phyloP scores from a whole-genome alignment of 441 rosid genomes.

The Metrosideros polymorpha region DNA sequence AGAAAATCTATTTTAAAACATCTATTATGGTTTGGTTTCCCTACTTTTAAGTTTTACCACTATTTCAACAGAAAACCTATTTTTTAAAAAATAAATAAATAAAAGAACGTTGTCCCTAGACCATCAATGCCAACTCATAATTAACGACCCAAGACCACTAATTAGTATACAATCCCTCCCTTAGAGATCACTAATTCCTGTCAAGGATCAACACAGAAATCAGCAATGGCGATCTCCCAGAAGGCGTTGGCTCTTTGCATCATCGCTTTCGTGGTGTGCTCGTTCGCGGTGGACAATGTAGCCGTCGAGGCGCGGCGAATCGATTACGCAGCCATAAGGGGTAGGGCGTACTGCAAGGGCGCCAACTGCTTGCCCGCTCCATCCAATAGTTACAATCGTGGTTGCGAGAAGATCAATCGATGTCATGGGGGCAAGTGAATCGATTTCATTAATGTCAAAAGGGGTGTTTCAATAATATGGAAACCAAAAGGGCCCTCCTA shows the following conservation, averaged over 20 bases:
- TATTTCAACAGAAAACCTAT: not conserved
- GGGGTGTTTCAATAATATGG: not conserved
- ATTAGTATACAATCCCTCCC: not conserved
- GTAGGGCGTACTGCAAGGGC: not conserved
- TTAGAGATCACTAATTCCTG: not conserved
- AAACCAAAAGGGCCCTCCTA: not conserved
- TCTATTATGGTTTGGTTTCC: not conserved
- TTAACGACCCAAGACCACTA: not conserved
- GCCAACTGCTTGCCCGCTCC: not conserved
- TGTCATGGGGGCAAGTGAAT: not conserved
- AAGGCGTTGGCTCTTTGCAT: not conserved
- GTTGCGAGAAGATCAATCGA: not conserved
- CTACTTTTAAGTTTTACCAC: not conserved
- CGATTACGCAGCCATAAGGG: not conserved
- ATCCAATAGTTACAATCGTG: not conserved
- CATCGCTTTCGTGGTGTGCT: not conserved
- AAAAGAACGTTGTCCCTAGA: not conserved
- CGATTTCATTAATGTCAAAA: not conserved
- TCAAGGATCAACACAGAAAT: not conserved
- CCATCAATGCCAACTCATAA: not conserved
- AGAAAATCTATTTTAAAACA: not conserved
- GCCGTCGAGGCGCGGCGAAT: not conserved
- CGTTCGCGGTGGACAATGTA: not conserved
- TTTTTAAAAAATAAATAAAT: too few relatives aligned
- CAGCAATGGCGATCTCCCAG: not conserved